Conservation (phyloP, 2,329 filamentous ascomycete species). For the Botrytis galanthina region DNA sequence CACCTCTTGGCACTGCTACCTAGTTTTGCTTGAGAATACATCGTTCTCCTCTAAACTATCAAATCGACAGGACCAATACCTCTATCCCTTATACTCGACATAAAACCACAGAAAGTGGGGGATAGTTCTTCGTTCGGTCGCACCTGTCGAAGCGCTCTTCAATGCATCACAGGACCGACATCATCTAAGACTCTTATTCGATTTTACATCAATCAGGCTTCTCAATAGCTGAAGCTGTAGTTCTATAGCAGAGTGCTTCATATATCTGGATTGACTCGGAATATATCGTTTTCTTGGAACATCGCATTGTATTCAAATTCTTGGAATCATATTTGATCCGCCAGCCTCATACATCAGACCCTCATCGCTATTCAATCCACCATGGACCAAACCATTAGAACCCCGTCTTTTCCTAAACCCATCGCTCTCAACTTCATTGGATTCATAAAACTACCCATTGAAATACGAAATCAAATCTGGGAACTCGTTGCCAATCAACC, state of each 20-base stretch:
- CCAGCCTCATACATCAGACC: not conserved
- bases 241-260: not conserved
- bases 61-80: not conserved
- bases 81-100: not conserved
- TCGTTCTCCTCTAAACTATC: not conserved
- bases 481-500: not conserved
- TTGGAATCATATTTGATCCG: not conserved
- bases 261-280: not conserved
- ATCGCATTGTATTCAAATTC: not conserved
- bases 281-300: not conserved
- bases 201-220: not conserved
- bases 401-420: not conserved
- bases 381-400: not conserved
- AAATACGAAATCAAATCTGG: not conserved
- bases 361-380: not conserved
- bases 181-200: not conserved
- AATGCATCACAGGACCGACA: not conserved
- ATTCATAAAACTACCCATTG: not conserved
- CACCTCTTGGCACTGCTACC: not conserved
- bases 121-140: not conserved
- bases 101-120: not conserved
- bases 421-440: not conserved
- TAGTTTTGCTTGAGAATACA: not conserved
- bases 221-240: not conserved
- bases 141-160: not conserved